Conservation (phyloP, 371 early-diverging fungal species). For the Scutellospora calospora region DNA sequence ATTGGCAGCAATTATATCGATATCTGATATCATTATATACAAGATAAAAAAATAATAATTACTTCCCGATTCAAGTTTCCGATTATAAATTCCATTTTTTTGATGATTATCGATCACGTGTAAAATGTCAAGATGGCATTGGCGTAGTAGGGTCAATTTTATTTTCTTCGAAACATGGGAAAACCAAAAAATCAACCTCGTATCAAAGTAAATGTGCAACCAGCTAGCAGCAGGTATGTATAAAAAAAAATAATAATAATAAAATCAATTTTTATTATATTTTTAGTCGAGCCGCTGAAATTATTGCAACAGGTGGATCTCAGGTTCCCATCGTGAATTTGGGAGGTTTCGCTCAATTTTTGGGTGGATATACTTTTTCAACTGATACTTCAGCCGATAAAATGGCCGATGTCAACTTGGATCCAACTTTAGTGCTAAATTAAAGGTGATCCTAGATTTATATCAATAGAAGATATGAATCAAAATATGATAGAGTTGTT, state of each 20-base stretch:
- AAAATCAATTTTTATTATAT: neutral
- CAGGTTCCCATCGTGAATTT: constrained; percentile 60
- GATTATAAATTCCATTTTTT: no score
- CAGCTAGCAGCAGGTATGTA: no score
- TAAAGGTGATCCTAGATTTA: constrained; percentile 68
- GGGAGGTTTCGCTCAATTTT: constrained; percentile 76
- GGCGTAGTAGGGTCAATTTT: neutral
- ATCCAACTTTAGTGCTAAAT: constrained; percentile 47
- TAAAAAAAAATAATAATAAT: neutral
- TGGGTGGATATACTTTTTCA: constrained; percentile 42
- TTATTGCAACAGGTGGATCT: constrained; percentile 56
- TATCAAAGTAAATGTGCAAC: constrained; percentile 72
- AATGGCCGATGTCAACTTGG: constrained; percentile 46
- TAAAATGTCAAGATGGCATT: no score
- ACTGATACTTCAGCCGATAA: neutral
- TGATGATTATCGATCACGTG: no score
- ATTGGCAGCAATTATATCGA: no score
- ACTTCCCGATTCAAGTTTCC: no score
- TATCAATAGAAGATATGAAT: constrained; percentile 69
- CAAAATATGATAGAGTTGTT: constrained; percentile 68
- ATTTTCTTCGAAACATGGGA: constrained; percentile 51
- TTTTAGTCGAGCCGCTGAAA: constrained; percentile 77
- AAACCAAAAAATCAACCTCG: constrained; percentile 63
- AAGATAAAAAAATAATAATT: no score
- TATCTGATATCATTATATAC: no score